Conservation (phyloP, 768 basidiomycete species). For the Boletus reticulatus region DNA sequence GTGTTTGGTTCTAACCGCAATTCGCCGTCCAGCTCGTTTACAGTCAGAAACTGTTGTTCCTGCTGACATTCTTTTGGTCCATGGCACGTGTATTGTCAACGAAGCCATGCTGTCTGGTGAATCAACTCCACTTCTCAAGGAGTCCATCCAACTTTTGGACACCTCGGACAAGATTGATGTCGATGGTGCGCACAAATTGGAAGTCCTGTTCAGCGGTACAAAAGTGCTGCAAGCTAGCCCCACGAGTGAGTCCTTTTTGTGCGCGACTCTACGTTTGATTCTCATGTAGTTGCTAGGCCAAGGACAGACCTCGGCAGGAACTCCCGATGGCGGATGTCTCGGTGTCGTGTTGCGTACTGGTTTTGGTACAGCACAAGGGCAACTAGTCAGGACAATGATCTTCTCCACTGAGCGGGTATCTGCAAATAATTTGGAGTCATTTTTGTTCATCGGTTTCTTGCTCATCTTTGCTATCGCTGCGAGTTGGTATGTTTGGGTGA, state of each 20-base stretch:
- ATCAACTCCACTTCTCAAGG: constrained; percentile 95
- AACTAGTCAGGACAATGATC: constrained; percentile 97
- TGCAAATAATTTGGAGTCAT: constrained; percentile 93
- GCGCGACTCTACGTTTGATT: background rate
- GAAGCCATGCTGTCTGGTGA: constrained; percentile 99
- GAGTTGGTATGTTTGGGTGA: constrained; percentile 97
- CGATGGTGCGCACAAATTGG: constrained; percentile 83
- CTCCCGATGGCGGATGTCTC: constrained; percentile 91
- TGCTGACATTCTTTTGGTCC: constrained; percentile 89
- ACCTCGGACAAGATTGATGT: constrained; percentile 74
- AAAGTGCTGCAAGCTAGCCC: constrained; percentile 83
- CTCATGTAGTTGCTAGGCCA: constrained; percentile 19
- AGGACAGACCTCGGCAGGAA: constrained; percentile 45
- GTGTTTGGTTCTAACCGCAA: background rate
- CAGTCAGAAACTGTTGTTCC: constrained; percentile 86
- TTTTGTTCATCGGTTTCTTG: constrained; percentile 97
- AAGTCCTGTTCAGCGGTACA: constrained; percentile 93
- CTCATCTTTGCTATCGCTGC: constrained; percentile 98
- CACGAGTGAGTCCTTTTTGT: constrained; percentile 32
- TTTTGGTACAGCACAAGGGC: constrained; percentile 96
- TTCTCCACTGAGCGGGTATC: constrained; percentile 97
- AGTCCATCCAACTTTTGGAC: constrained; percentile 86
- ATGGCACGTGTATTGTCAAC: constrained; percentile 94
- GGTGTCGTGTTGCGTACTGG: constrained; percentile 93
- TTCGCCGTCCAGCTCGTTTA: constrained; percentile 47